phyloP scores from a whole-genome alignment of 495 filamentous ascomycete species.

The Gamarada debralockiae region DNA sequence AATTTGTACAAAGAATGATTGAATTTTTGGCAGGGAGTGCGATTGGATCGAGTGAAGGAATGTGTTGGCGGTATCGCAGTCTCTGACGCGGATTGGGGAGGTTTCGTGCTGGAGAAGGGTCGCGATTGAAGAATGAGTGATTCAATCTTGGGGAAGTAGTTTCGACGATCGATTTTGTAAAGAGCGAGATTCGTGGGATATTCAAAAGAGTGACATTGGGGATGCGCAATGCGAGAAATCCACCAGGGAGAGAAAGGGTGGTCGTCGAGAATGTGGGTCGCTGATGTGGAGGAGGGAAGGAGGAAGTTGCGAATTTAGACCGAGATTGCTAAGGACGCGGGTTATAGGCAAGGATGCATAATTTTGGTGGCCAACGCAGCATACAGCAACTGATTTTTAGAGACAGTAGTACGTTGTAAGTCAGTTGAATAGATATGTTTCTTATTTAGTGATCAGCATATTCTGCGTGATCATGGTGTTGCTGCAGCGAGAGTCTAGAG shows the following conservation, averaged over 20 bases:
- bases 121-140: constrained; percentile 6
- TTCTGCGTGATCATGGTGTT: no score
- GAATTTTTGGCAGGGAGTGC: no score
- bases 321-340: not conserved
- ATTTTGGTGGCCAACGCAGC: no score
- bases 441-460: no score
- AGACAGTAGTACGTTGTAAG: no score
- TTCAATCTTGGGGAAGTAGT: not conserved
- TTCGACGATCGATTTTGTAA: not conserved
- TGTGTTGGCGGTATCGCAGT: not conserved
- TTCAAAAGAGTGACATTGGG: not conserved
- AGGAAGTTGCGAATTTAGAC: not conserved
- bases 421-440: no score
- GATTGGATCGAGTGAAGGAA: not conserved
- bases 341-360: no score
- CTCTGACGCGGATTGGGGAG: not conserved
- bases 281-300: not conserved
- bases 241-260: not conserved
- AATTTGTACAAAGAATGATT: not conserved
- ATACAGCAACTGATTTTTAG: no score
- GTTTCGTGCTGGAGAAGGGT: not conserved
- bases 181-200: not conserved
- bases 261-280: constrained; percentile 13
- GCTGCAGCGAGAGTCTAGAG: no score
- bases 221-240: not conserved